Conservation (phyloP, 352 stramenopile genomes). For the Pythium brassicae region DNA sequence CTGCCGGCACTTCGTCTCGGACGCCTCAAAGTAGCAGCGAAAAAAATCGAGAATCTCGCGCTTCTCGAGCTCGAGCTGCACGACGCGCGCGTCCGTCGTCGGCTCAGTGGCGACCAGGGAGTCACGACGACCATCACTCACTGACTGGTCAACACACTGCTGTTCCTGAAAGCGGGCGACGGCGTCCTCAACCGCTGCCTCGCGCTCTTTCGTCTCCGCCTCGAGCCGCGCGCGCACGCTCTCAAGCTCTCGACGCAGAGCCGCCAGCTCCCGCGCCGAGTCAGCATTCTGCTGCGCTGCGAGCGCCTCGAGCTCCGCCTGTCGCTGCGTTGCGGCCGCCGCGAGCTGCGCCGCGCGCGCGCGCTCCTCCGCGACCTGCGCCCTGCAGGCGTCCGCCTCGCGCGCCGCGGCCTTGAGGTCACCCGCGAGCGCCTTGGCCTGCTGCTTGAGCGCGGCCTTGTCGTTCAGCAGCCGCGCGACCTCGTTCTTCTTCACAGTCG, state of each 20-base stretch:
- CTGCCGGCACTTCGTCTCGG: conserved; percentile 43
- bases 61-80: conserved; percentile 34
- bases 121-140: background rate
- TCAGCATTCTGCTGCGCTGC: background rate
- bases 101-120: background rate
- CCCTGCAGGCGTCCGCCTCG: conserved; percentile 7
- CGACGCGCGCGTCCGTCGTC: conserved; percentile 8
- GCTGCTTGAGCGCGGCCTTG: conserved; percentile 32
- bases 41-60: conserved; percentile 42
- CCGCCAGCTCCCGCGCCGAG: conserved; percentile 13
- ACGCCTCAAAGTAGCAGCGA: conserved; percentile 32
- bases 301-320: background rate
- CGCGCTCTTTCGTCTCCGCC: conserved; percentile 12
- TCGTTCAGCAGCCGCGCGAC: conserved; percentile 15
- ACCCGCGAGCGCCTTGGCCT: conserved; percentile 13
- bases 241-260: conserved; percentile 18
- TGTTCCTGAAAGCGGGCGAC: background rate
- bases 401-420: background rate
- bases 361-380: background rate
- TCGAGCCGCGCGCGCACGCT: conserved; percentile 5
- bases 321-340: background rate
- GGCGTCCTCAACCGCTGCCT: conserved; percentile 9
- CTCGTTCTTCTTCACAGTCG: conserved; percentile 31
- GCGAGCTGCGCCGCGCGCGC: background rate
- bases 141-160: too few relatives aligned